Base-by-base conservation (phyloP, 2,329 filamentous ascomycete species). In the Paecilomyces sp. region DNA sequence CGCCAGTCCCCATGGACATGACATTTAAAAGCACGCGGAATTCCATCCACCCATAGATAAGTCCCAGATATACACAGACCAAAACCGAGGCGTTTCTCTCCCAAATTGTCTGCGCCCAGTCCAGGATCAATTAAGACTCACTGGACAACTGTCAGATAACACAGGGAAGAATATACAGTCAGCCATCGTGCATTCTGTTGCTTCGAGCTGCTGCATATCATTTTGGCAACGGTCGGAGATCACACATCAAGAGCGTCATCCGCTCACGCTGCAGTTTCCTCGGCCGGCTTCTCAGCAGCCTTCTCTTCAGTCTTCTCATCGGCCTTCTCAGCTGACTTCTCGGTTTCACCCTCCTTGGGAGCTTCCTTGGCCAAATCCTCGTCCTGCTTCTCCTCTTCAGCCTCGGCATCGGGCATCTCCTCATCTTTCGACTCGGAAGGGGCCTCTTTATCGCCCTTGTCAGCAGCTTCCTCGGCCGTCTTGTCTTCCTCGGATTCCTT, bases 371-470 rank as follows among this genome's bases (percentile, higher is more conserved):
- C 58, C 41, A 58, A 28, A 41, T 65, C 61, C 22, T 62, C 52
- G 12, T 59, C 65, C 53, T 68, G 64, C 31, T 69, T 63, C 60
- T 74, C 74, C 51, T 73, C 72, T 41, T 79, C 74, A 55, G 72
- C 67, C 56, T 77, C 72, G 30, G 73, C 74, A 53, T 72, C 70
- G n/a, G 69, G 65, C 71, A 73, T 73, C n/a, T 71, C 67, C 61
- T 75, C 73, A 12, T 71, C 72, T 53, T 69, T 63, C 31, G 63
- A 62, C 63, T 74, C 68, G 31, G 72, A 66, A 22, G 64, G 68
- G 63, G 76, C 70, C 55, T 72, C 72, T 65, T 77, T 57, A 13
- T 65, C 68, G 60, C 56, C 56, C 41, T 64, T 61, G 5, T 55
- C 63, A 12, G 56, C 18, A 8, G 28, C 56, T 5, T 64, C 58